Evolutionary conservation across 2,329 filamentous ascomycete species (phyloP).

Genomic region (Colletotrichum paranaense): DNA sequence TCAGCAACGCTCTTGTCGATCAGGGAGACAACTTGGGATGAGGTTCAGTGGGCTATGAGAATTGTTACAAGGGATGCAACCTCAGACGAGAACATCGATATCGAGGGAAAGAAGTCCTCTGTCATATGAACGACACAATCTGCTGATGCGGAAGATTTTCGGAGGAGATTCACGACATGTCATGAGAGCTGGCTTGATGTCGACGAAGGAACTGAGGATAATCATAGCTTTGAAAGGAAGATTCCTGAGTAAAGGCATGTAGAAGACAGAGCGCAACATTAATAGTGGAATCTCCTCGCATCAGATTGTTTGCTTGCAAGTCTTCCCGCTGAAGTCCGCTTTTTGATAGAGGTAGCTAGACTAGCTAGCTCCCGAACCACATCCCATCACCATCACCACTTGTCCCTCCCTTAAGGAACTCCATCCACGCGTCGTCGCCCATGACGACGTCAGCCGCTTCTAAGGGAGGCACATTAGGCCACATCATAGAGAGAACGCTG

Average conservation of each 20-base stretch:
- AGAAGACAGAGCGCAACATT: neutral
- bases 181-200: neutral
- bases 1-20: slow-evolving; percentile 29
- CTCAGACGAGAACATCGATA: neutral
- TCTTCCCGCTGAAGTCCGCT: too few species aligned
- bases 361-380: slow-evolving; percentile 6
- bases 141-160: neutral
- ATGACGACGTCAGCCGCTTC: slow-evolving; percentile 51
- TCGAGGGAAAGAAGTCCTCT: neutral
- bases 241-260: neutral
- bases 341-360: too few species aligned
- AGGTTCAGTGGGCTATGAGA: slow-evolving; percentile 15
- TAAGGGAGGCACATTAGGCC: slow-evolving; percentile 52
- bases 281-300: neutral
- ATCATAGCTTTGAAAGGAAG: neutral
- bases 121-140: neutral
- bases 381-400: slow-evolving; percentile 30
- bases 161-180: neutral
- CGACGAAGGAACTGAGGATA: neutral
- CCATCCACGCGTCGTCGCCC: slow-evolving; percentile 51
- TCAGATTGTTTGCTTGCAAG: neutral
- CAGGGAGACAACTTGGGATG: slow-evolving; percentile 31
- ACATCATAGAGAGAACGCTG: slow-evolving; percentile 57
- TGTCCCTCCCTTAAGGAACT: slow-evolving; percentile 43
- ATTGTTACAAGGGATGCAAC: slow-evolving; percentile 18